Conservation (phyloP, 2,329 filamentous ascomycete species). For the Diplocarpon mali region DNA sequence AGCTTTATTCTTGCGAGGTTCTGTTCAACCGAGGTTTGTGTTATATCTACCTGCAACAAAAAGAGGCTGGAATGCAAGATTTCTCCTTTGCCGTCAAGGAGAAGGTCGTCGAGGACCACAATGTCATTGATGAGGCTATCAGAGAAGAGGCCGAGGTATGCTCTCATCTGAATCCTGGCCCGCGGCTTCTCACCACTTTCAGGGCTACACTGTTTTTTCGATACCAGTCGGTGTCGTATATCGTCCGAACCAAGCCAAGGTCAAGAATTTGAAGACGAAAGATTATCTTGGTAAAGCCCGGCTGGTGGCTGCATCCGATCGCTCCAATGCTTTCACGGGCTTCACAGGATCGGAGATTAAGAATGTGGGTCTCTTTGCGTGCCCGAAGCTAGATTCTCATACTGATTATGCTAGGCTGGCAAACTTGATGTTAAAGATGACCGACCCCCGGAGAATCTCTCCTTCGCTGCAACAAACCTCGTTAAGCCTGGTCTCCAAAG, state of each 20-base stretch:
- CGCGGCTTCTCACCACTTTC: slow-evolving; percentile 12
- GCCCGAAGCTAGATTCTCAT: background rate
- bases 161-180: background rate
- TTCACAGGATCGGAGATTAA: slow-evolving; percentile 72
- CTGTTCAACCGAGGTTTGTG: slow-evolving; percentile 95
- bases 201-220: slow-evolving; percentile 98
- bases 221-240: slow-evolving; percentile 95
- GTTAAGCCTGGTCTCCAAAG: slow-evolving; percentile 77
- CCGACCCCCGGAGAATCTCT: slow-evolving; percentile 71
- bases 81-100: slow-evolving; percentile 84
- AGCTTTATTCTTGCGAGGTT: slow-evolving; percentile 93
- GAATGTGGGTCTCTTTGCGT: slow-evolving; percentile 39
- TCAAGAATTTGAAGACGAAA: slow-evolving; percentile 95
- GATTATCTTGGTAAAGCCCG: slow-evolving; percentile 96
- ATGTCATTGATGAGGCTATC: slow-evolving; percentile 97
- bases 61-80: slow-evolving; percentile 83
- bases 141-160: slow-evolving; percentile 79
- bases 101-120: slow-evolving; percentile 91
- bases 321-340: slow-evolving; percentile 69
- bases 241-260: slow-evolving; percentile 91
- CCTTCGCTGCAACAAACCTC: slow-evolving; percentile 84
- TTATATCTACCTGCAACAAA: slow-evolving; percentile 93
- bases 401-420: slow-evolving; percentile 32
- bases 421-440: slow-evolving; percentile 59
- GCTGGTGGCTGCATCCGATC: slow-evolving; percentile 78